Evolutionary conservation across 768 basidiomycete genomes (phyloP), one percentile per base, ranked within the genome.

Genomic region (Lactarius evosmus): DNA sequence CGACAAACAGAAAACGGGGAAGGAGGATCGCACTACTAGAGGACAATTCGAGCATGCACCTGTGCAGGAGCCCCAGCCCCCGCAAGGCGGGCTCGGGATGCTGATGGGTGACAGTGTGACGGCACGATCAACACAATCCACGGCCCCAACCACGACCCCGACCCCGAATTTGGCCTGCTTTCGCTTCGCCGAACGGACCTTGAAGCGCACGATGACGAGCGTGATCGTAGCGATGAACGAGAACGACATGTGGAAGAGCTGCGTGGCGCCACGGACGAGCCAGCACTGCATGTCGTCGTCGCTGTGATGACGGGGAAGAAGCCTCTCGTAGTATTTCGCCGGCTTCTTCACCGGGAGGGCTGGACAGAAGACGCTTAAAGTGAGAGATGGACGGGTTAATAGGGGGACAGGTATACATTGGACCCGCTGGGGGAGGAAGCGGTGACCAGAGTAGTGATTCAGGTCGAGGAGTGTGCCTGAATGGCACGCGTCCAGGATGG

Each of bases 401-500:
- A 19, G 12, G 33, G 36, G 16, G 33, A 30, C 29, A n/a, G 22
- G 12, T 54, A 5, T 34, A 64, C 57, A 41, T 41, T 60, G 32
- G 30, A 14, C 32, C 12, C 62, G 62, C 16, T 38, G 54, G 12
- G 44, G 62, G 19, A 56, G 27, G 58, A 55, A 56, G 22, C 22
- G 52, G 16, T 67, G 61, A 7, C 69, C 67, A 2, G 40, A 27
- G 27, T 69, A 69, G 46, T 70, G 69, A 7, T 66, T 60, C 38
- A 70, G 53, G 30, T 68, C 65, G 2, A 70, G 61, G 34, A 70
- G 30, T 8, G 67, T 68, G 6, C 65, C 69, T 0, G 67, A 69
- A 56, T 69, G 58, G 41, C 70, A 70, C 0, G 69, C 55, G 25
- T 70, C 70, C 7, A 70, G 50, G 53, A 69, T 65, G 6, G 69